Conservation (phyloP, 345 rosid genomes). For the Passiflora organensis region DNA sequence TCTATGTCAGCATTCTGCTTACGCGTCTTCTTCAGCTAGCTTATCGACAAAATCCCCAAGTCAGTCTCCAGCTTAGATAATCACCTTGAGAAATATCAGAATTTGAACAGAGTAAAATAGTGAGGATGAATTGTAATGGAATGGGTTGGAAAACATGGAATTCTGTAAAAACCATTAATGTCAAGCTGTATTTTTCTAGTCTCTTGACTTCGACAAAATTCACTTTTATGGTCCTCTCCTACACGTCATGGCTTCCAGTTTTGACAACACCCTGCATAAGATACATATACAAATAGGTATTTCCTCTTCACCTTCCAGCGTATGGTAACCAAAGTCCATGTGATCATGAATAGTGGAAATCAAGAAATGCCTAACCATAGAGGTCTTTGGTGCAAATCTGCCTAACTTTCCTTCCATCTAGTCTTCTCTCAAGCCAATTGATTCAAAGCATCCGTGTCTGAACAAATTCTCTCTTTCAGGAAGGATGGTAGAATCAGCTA, state of each 20-base stretch:
- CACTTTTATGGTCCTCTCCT: too few relatives aligned
- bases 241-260: too few relatives aligned
- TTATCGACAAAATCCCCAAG: constrained; percentile 1
- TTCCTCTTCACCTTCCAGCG: constrained; percentile 11
- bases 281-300: too few relatives aligned
- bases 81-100: neutral
- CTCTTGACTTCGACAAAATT: too few relatives aligned
- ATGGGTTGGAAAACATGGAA: too few relatives aligned
- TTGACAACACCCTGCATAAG: too few relatives aligned
- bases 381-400: constrained; percentile 25
- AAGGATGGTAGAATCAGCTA: neutral
- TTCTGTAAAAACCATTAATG: too few relatives aligned
- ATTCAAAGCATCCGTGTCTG: constrained; percentile 8
- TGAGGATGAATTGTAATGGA: too few relatives aligned
- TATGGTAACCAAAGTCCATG: constrained; percentile 8
- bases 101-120: neutral
- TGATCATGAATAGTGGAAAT: constrained; percentile 12
- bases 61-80: neutral
- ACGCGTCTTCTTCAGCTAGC: neutral
- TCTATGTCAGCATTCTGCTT: constrained; percentile 12
- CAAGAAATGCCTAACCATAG: constrained; percentile 13
- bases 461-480: too few relatives aligned
- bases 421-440: constrained; percentile 9
- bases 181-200: too few relatives aligned
- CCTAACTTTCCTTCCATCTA: constrained; percentile 26